phyloP scores from a whole-genome alignment of 768 basidiomycete species.

The Ramaria sp. region DNA sequence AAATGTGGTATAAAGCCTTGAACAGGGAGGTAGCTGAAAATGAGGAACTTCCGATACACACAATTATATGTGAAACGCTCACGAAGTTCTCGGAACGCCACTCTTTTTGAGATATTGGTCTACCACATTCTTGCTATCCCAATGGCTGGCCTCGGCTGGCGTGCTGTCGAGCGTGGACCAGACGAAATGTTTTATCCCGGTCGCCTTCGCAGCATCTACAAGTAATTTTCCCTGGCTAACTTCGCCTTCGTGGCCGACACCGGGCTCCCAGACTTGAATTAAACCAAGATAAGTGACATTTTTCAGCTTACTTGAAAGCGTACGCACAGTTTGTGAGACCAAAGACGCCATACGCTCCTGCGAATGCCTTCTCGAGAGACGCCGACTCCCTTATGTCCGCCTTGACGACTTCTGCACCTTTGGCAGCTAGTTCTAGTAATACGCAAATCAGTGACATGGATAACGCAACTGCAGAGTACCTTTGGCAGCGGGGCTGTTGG shows the following conservation, averaged over 20 bases:
- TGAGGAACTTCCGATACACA: too few species aligned
- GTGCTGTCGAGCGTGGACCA: slow-evolving; percentile 12
- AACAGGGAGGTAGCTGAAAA: neutral
- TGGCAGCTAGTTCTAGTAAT: too few species aligned
- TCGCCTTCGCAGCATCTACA: too few species aligned
- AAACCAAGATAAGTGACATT: neutral
- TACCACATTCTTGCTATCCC: slow-evolving; percentile 18
- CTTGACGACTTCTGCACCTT: too few species aligned
- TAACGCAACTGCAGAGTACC: too few species aligned
- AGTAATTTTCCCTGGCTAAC: too few species aligned
- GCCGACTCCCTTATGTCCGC: too few species aligned
- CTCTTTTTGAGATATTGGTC: slow-evolving; percentile 18
- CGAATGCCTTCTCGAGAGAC: too few species aligned
- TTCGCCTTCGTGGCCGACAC: slow-evolving; percentile 5
- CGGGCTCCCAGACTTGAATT: neutral
- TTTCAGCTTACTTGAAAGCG: neutral
- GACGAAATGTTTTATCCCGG: too few species aligned
- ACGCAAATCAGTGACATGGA: too few species aligned
- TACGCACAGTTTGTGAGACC: slow-evolving; percentile 16
- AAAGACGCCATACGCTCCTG: too few species aligned
- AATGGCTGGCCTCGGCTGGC: slow-evolving; percentile 11
- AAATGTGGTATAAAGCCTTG: slow-evolving; percentile 10
- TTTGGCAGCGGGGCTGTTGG: too few species aligned
- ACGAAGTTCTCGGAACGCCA: slow-evolving; percentile 18
- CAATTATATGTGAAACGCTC: slow-evolving; percentile 6